A percentile compares a stretch with the other conserved stretches of the same genome.
These are phyloP conservation scores for Fistulina hepatica DNA, from an alignment of 1,284 basidiomycete species.

Conservation along the genomic window DNA sequence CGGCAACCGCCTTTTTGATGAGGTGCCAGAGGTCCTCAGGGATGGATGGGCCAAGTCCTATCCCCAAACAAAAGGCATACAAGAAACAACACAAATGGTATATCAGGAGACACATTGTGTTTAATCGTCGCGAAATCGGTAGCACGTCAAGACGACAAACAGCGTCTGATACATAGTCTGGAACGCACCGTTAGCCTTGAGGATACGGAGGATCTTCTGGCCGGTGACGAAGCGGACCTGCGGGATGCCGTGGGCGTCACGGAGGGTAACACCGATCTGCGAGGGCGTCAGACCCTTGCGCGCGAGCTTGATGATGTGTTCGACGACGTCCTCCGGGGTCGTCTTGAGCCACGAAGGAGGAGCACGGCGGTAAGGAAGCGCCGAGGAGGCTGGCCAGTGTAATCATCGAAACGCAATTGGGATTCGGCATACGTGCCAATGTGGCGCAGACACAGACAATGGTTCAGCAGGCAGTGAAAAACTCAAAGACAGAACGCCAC, in stretches of 20 bases:
- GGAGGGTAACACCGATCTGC: slow-evolving; percentile 95
- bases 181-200: slow-evolving; percentile 83
- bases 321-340: slow-evolving; percentile 88
- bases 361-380: slow-evolving; percentile 93
- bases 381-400: slow-evolving; percentile 69
- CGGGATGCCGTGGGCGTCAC: slow-evolving; percentile 97
- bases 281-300: slow-evolving; percentile 97
- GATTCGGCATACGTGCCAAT: no score
- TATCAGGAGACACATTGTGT: slow-evolving; percentile 15
- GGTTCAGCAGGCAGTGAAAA: slow-evolving; percentile 2
- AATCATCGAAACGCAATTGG: neutral
- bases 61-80: slow-evolving; percentile 52
- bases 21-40: slow-evolving; percentile 99
- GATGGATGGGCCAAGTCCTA: slow-evolving; percentile 94
- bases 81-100: no score
- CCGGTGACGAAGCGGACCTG: slow-evolving; percentile 97
- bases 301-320: slow-evolving; percentile 96
- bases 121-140: slow-evolving; percentile 21
- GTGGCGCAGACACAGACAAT: no score
- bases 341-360: slow-evolving; percentile 97
- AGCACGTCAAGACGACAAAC: no score
- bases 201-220: slow-evolving; percentile 98
- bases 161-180: no score
- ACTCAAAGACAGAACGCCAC: slow-evolving; percentile 26
- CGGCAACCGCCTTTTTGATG: slow-evolving; percentile 98